Evolutionary conservation across 78 protist species (phyloP).

Genomic region (Parvularia atlantis): DNA sequence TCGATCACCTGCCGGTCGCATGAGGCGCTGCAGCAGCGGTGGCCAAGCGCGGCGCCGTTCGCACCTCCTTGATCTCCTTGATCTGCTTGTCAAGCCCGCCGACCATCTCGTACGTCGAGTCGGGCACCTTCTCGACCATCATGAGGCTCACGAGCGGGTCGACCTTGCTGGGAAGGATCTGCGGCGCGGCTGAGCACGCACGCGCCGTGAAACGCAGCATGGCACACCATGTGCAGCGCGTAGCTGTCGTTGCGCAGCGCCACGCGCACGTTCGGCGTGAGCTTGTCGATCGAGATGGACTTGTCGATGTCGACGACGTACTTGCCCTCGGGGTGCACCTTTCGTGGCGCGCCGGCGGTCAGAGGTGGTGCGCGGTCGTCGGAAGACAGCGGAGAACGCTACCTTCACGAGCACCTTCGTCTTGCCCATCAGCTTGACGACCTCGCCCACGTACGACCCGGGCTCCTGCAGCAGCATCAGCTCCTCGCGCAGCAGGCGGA

Average conservation of each 20-base stretch:
- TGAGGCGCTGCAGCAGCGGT: neutral
- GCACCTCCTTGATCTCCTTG: constrained; percentile 93
- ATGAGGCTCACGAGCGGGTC: constrained; percentile 92
- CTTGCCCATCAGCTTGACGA: constrained; percentile 92
- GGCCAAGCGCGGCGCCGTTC: neutral
- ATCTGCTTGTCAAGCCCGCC: constrained; percentile 99
- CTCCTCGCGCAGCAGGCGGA: constrained; percentile 92
- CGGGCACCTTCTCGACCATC: constrained; percentile 99
- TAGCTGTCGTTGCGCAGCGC: constrained; percentile 84
- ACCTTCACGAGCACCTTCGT: constrained; percentile 83
- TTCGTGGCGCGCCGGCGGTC: no score
- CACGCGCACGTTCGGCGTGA: constrained; percentile 79
- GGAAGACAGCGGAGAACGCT: no score
- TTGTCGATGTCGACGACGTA: constrained; percentile 94
- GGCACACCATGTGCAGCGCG: constrained; percentile 66
- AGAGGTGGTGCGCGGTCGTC: neutral
- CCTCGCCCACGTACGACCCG: constrained; percentile 96
- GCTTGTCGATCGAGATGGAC: constrained; percentile 56
- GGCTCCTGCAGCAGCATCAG: constrained; percentile 79
- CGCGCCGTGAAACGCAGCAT: no score
- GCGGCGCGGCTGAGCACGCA: no score
- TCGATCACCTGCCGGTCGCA: constrained; percentile 74
- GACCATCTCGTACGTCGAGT: constrained; percentile 96
- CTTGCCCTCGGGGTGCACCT: constrained; percentile 95
- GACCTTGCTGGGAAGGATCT: constrained; percentile 88